Percentiles rank a stretch among this genome's conserved stretches.
phyloP scores from a whole-genome alignment of 257 asterid species.

The Oldenlandia corymbosa region DNA sequence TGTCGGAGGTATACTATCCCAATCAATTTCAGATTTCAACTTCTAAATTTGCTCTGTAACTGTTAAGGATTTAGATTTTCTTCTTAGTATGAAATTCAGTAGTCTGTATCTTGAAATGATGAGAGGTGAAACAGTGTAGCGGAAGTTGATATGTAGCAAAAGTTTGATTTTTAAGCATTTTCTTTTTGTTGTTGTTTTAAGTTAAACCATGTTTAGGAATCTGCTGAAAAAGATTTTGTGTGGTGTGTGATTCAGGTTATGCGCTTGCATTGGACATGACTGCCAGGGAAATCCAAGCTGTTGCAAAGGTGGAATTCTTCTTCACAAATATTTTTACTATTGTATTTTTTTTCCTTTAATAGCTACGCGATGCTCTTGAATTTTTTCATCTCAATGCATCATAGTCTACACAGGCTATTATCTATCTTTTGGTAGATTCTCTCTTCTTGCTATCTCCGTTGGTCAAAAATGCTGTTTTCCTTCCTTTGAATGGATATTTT shows the following conservation, averaged over 20 bases:
- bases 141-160: too few relatives aligned
- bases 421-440: neutral
- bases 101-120: too few relatives aligned
- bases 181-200: neutral
- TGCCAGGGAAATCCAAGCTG: slow-evolving; percentile 88
- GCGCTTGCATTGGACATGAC: slow-evolving; percentile 99
- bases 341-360: neutral
- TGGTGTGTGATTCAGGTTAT: slow-evolving; percentile 54
- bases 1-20: slow-evolving; percentile 61
- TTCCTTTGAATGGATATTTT: neutral
- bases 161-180: neutral
- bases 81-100: too few relatives aligned
- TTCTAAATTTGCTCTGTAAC: too few relatives aligned
- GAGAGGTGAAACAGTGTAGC: too few relatives aligned
- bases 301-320: slow-evolving; percentile 63
- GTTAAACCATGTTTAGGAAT: neutral
- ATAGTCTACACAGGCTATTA: too few relatives aligned
- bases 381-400: neutral
- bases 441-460: too few relatives aligned
- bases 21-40: too few relatives aligned
- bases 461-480: too few relatives aligned
- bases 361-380: neutral
- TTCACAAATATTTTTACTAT: neutral
- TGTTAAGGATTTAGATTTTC: too few relatives aligned
- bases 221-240: neutral